Percentiles rank a stretch among this genome's conserved stretches.
These are phyloP conservation scores for Paraphaeosphaeria minitans DNA, from an alignment of 2,329 filamentous ascomycete species.

Conservation along the genomic window DNA sequence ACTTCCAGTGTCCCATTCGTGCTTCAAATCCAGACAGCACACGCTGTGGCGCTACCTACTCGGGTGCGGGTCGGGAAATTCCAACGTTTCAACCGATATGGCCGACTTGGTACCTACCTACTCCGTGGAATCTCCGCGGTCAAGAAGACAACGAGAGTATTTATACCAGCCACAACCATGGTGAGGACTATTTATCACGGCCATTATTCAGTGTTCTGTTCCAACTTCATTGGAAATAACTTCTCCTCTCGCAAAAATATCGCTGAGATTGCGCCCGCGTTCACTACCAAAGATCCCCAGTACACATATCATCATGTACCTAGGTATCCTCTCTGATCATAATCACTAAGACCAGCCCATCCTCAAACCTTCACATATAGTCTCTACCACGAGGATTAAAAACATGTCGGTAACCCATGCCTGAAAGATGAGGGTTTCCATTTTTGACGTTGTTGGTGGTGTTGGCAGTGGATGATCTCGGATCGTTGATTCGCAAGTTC, in stretches of 20 bases:
- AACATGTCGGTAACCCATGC: background rate
- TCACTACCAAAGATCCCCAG: background rate
- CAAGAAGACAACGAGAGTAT: background rate
- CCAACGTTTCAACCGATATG: background rate
- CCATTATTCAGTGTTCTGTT: too few relatives aligned
- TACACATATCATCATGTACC: background rate
- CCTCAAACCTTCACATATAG: background rate
- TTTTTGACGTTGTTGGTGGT: too few relatives aligned
- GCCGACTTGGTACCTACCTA: background rate
- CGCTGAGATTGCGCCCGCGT: too few relatives aligned
- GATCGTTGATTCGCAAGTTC: background rate
- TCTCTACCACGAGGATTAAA: background rate
- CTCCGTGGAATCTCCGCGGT: background rate
- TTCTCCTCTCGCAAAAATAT: background rate
- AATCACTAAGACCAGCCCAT: too few relatives aligned
- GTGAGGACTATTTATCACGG: background rate
- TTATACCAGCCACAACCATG: background rate
- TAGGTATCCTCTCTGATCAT: too few relatives aligned
- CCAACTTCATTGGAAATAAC: background rate
- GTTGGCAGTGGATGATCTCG: background rate
- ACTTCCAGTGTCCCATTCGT: background rate
- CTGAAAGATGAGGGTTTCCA: background rate
- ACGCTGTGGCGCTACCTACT: background rate
- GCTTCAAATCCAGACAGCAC: background rate
- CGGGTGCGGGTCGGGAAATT: background rate